phyloP scores from a whole-genome alignment of 2,329 filamentous ascomycete genomes.

The Colletotrichum euphorbiae region DNA sequence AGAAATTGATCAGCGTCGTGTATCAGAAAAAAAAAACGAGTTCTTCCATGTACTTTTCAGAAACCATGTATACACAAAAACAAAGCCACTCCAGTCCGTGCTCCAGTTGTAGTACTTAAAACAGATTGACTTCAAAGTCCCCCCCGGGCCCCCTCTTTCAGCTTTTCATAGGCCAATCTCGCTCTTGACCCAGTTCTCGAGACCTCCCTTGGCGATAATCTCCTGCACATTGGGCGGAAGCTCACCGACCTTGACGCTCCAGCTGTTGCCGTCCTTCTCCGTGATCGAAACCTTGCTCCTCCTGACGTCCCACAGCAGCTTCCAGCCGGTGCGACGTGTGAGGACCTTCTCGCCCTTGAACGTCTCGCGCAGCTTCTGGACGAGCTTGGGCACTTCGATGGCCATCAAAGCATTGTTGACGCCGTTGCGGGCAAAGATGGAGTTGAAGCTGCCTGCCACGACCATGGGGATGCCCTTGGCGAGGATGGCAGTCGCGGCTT shows the following conservation, averaged over 20 bases:
- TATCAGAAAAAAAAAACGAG: not conserved
- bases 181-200: slow-evolving; percentile 86
- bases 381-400: slow-evolving; percentile 75
- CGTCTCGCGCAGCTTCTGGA: slow-evolving; percentile 72
- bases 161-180: slow-evolving; percentile 60
- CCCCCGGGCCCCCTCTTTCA: not conserved
- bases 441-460: slow-evolving; percentile 83
- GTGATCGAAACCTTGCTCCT: slow-evolving; percentile 77
- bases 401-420: slow-evolving; percentile 85
- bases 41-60: not conserved
- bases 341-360: slow-evolving; percentile 65
- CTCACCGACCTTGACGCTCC: slow-evolving; percentile 86
- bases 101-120: slow-evolving; percentile 13
- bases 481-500: slow-evolving; percentile 88
- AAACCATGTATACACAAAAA: not conserved
- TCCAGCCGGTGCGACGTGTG: slow-evolving; percentile 86
- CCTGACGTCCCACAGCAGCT: slow-evolving; percentile 81
- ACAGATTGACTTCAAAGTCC: not conserved
- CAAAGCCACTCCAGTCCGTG: not conserved
- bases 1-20: accelerated
- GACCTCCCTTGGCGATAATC: slow-evolving; percentile 80
- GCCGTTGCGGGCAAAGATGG: slow-evolving; percentile 83
- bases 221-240: slow-evolving; percentile 88
- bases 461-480: slow-evolving; percentile 85
- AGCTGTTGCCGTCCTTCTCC: slow-evolving; percentile 74